Base-by-base conservation (phyloP, 2,329 filamentous ascomycete species). In the Botrytis fabae region DNA sequence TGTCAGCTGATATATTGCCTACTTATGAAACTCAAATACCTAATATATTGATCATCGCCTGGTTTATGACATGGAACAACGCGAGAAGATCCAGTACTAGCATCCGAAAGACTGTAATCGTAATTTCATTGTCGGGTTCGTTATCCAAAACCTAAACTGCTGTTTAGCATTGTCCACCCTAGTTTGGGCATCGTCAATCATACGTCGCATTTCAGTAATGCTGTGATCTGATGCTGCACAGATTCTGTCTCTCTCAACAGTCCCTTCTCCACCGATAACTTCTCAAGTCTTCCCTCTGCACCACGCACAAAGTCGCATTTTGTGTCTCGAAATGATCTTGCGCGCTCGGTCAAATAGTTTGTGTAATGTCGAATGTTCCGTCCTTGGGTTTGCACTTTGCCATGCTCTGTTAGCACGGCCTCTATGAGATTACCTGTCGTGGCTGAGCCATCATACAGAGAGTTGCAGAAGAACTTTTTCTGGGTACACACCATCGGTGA, bases 101-200 rank as follows among this genome's bases (percentile, higher is more conserved):
- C 75, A 99, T 86, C 73, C 96, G 90, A 81, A 98, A 99, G 42
- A 97, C 95, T 16, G 94, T 97, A 77, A 98, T 88, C 16, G 94
- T 97, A 78, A 99, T 98, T 82, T 99, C 96, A 80, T 98, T 99
- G 81, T 98, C 95, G 12, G 93, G 90, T 78, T 98, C 96, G 76
- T 91, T 89, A 69, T 94, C 91, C 80, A 98, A 88, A 69, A 98
- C 90, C 93, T 95, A 80, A 59, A 46, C 77, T 77, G 71, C 51
- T n/a, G 28, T 57, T 78, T 73, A 79, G 77, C 69, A 76, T 59
- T 28, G 32, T 44, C 16, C 38, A 25, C 42, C 51, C 35, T 25
- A 35, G 63, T 65, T 38, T 4, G 57, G 28, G n/a, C 54, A 62
- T 40, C 54, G 57, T 35, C 38, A n/a, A 65, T 86, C 92, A 78